Base-by-base conservation (phyloP, 2,329 filamentous ascomycete species). In the Neoarthrinium moseri region DNA sequence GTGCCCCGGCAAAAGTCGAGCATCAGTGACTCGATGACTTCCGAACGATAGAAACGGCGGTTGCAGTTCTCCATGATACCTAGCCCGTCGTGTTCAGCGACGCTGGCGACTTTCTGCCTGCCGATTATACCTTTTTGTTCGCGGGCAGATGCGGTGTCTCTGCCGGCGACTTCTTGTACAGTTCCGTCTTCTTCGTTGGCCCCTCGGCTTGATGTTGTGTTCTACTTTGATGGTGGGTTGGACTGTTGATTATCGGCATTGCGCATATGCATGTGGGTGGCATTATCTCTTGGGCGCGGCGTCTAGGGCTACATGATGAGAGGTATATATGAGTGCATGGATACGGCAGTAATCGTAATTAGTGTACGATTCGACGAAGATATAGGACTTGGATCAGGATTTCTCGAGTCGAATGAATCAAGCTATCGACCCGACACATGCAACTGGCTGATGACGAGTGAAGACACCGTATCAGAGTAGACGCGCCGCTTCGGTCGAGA, bases 21-120 rank as follows among this genome's bases (percentile, higher is more conserved):
- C 38, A 47, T 55, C 11, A 43, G 37, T 43, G 40, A 46, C 50
- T 59, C 56, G 15, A 55, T 53, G 38, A 54, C 55, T 58, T 60
- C 53, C 49, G 60, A 58, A 54, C 60, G 60, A 56, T 63, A 63
- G 60, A 61, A 60, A 60, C 60, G 59, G 55, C 59, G 58, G 54
- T 59, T 57, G 53, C 53, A 60, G 55, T 55, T 58, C 49, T 52
- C 54, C 46, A 53, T 54, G 50, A 53, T 60, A 50, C 54, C 53
- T 36, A 56, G 47, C 49, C 56, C 58, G 54, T 55, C 57, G 50
- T 53, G 59, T 52, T 53, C 54, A 38, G 48, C 46, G 33, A 42
- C 47, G 23, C 26, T 51, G 15, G 15, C 47, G 18, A 50, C 58
- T 26, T 49, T 54, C 41, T 62, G 60, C 39, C 43, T 56, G 15